Conservation (phyloP, 805 yeast species). For the Candida adriatica region DNA sequence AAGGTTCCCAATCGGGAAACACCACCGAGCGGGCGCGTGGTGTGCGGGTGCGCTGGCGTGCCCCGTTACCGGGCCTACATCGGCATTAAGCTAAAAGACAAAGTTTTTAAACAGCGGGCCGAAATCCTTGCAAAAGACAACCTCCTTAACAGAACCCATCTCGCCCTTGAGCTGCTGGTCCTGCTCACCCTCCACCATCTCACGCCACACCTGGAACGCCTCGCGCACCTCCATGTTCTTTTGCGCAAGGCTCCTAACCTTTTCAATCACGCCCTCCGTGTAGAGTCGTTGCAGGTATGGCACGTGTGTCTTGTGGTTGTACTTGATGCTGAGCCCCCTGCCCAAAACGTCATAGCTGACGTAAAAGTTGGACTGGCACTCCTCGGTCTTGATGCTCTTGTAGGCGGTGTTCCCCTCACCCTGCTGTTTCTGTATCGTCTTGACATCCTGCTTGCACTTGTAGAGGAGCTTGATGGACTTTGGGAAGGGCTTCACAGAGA, state of each 20-base stretch:
- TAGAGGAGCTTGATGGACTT: conserved; percentile 21
- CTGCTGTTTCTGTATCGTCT: conserved; percentile 17
- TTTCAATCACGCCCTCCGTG: conserved; percentile 12
- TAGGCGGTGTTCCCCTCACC: conserved; percentile 1
- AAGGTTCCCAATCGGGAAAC: no score
- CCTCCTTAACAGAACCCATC: conserved; percentile 12
- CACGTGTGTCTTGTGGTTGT: conserved; percentile 17
- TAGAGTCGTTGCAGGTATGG: conserved; percentile 18
- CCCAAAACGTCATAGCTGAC: conserved; percentile 19
- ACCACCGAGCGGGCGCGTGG: no score
- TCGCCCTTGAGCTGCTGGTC: conserved; percentile 12
- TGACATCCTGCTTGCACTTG: conserved; percentile 22
- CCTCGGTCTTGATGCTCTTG: conserved; percentile 19
- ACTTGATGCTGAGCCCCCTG: conserved; percentile 19
- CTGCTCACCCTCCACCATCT: conserved; percentile 5
- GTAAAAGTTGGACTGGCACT: conserved; percentile 20
- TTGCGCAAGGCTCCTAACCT: conserved; percentile 9
- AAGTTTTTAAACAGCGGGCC: conserved; percentile 9
- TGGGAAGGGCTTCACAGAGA: conserved; percentile 17
- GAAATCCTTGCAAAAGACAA: conserved; percentile 20
- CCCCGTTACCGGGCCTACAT: no score
- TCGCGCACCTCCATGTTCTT: conserved; percentile 6
- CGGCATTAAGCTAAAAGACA: no score
- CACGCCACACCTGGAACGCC: conserved; percentile 6
- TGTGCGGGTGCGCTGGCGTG: no score